Base-by-base conservation (phyloP, 2,329 filamentous ascomycete genomes). In the Ophiostoma triangulosporum region DNA sequence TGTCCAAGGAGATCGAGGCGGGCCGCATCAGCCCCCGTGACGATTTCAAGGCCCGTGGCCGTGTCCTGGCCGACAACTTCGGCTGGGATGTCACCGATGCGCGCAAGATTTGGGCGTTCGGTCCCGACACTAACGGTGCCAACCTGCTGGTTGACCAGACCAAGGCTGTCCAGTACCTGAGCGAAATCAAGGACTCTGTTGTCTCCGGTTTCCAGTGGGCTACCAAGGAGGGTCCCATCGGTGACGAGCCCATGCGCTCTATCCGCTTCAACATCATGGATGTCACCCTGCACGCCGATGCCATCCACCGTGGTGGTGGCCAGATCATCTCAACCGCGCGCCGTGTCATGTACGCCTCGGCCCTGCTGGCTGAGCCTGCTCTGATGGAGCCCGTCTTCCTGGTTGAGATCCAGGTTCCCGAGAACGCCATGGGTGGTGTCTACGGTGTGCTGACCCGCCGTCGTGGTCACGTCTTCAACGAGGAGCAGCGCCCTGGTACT, bases 201-300 rank as follows among this genome's bases (percentile, higher is more conserved):
- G 90, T 97, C 69, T 97, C 93, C 64, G 93, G 93, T 84, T 98
- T 98, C 89, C 93, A 98, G 76, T 98, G 93, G 93, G 93, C 93
- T 63, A 88, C 88, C 65, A 86, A 91, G 70, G 93, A 98, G 81
- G 93, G 93, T 78, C 93, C 93, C 66, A 75, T 98, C 69, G 90
- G 86, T 64, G 93, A 98, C 77, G 93, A 98, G 83, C 93, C 93
- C 66, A 91, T 98, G 89, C 88, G 93, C 70, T 84, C 84, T 63
- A 74, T 94, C 73, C 88, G 93, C 77, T 98, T 95, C 83, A 98
- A 98, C 85, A 84, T 98, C 72, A 83, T 96, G 70, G 93, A 98
- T 86, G 93, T 98, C 65, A 98, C 93, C 66, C 88, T 98, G 60
- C 93, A 98, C 81, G 89, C 93, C 68, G 93, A 98, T 85, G 90